phyloP scores from a whole-genome alignment of 108 stramenopile genomes.

The Discostella pseudostelligera region DNA sequence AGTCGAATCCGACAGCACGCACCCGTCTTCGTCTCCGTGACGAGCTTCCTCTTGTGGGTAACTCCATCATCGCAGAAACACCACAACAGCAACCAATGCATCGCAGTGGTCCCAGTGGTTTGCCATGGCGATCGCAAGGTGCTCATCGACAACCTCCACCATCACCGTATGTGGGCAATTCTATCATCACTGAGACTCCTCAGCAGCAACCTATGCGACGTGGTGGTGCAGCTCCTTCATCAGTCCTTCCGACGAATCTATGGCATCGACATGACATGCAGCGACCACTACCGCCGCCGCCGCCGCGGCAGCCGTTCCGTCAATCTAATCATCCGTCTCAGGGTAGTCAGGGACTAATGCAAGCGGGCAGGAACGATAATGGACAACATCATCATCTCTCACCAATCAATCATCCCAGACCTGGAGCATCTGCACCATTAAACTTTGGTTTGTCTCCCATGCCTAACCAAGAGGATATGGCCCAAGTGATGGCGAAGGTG shows the following conservation, averaged over 20 bases:
- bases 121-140: too few relatives aligned
- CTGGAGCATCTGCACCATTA: slow-evolving; percentile 11
- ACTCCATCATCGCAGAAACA: slow-evolving; percentile 3
- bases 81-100: slow-evolving; percentile 7
- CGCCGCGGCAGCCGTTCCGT: slow-evolving; percentile 6
- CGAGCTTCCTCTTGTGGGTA: neutral
- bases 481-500: slow-evolving; percentile 6
- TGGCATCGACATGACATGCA: slow-evolving; percentile 2
- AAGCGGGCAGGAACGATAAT: neutral
- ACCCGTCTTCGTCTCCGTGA: neutral
- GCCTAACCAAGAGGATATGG: slow-evolving; percentile 24
- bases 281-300: slow-evolving; percentile 3
- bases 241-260: too few relatives aligned
- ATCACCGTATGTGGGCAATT: neutral
- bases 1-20: neutral
- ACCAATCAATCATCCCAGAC: neutral
- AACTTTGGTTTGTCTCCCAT: slow-evolving; percentile 34
- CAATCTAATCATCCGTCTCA: neutral
- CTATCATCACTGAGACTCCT: neutral
- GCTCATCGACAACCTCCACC: too few relatives aligned
- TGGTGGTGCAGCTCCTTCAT: too few relatives aligned
- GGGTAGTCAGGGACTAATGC: neutral
- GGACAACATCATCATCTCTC: slow-evolving; percentile 2
- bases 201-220: neutral
- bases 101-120: too few relatives aligned